Evolutionary conservation across 306 rosid genomes (phyloP), one percentile per base, ranked within the genome.

Genomic region (Rosa lucieae): DNA sequence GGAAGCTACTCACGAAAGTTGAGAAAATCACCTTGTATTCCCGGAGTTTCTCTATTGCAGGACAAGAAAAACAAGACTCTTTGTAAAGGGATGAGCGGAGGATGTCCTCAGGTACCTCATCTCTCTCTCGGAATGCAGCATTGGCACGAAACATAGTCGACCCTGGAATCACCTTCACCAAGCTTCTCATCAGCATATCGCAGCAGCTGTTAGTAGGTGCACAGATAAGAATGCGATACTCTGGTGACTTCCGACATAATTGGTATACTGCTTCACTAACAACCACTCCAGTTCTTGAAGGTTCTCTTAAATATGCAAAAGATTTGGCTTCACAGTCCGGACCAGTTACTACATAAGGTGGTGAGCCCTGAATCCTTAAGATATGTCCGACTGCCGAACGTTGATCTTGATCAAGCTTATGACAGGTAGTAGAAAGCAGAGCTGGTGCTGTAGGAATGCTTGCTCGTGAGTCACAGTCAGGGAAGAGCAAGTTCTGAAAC

Each of bases 1-100:
- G 75, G 68, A 77, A 85, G 44, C 83, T 69, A 73, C 88, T 85
- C 23, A 80, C 29, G 66, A 52, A 87, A 14, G 90, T 87, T 0
- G 82, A 80, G 23, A 87, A 74, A 13, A 84, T 74, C 76, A 87
- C 81, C 70, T 58, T 79, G 74, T 70, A 87, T 70, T 73, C 13
- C 4, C 2, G 0, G 10, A 86, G 87, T 49, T 72, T 5, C 2
- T 42, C 44, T 0, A 32, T 49, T 9, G 84, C 29, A 66, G 88
- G 90, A 77, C 81, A 82, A 32, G 78, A 23, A 52, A 87, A 87
- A n/a, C 78, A 77, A 56, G 78, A 51, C 66, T 77, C 29, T 21
- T 79, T 23, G 46, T 59, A 76, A 11, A 70, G 74, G 11, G 83
- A 79, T 17, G 78, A 74, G 7, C 79, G 51, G 21, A 87, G 81